Percentiles rank a stretch among this genome's conserved stretches.
Evolutionary conservation across 2,329 filamentous ascomycete genomes (phyloP).

Genomic region (Emericellopsis cladophorae): DNA sequence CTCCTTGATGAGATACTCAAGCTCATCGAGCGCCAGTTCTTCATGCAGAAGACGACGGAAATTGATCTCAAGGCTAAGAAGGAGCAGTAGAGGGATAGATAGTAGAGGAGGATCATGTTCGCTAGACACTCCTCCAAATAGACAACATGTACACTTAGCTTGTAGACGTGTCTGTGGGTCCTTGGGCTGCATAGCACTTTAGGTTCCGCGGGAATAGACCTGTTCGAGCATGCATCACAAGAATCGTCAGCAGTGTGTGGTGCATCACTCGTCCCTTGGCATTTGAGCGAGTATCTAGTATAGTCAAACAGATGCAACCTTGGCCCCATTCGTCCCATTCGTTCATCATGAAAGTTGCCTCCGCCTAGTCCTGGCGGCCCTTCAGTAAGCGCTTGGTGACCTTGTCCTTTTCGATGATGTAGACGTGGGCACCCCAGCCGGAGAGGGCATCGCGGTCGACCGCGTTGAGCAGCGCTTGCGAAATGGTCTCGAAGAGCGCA

Average conservation of each 20-base stretch:
- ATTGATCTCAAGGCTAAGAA: constrained; percentile 35
- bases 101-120: constrained; percentile 5
- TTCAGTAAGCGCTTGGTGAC: constrained; percentile 97
- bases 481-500: constrained; percentile 96
- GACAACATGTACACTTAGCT: neutral
- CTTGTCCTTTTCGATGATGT: constrained; percentile 99
- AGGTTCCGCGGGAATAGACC: too few species aligned
- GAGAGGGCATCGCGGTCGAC: constrained; percentile 94
- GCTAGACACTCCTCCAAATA: neutral
- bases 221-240: too few species aligned
- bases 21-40: constrained; percentile 56
- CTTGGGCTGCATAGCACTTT: neutral
- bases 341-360: neutral
- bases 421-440: constrained; percentile 96
- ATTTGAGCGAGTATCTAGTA: constrained; percentile 13
- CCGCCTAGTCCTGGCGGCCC: constrained; percentile 75
- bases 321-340: neutral
- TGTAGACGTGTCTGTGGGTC: neutral
- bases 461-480: constrained; percentile 87
- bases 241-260: neutral
- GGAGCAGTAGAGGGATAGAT: constrained; percentile 27
- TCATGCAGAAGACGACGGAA: constrained; percentile 36
- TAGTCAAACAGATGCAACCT: neutral
- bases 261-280: neutral
- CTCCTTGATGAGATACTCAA: constrained; percentile 79